Evolutionary conservation across 768 basidiomycete species (phyloP).

Genomic region (Lentinula sp.): DNA sequence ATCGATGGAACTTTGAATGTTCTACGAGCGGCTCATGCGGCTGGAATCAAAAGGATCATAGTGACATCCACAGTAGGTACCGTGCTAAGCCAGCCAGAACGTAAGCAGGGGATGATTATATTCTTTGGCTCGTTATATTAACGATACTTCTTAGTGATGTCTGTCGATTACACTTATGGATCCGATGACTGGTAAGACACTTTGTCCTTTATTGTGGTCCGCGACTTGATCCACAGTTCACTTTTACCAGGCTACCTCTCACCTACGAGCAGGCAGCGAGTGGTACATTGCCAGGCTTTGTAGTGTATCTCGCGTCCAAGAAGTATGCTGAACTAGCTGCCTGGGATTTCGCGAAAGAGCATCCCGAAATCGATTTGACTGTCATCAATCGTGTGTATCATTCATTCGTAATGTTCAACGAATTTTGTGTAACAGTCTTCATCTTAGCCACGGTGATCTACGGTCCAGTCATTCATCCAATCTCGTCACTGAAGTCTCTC

Average conservation of each 20-base stretch:
- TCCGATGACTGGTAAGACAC: neutral
- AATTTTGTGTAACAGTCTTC: neutral
- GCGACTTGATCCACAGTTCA: neutral
- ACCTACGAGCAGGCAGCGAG: slow-evolving; percentile 13
- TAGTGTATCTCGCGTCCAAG: slow-evolving; percentile 20
- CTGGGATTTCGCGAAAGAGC: slow-evolving; percentile 19
- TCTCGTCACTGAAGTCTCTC: neutral
- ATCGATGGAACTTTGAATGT: slow-evolving; percentile 16
- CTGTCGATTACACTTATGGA: neutral
- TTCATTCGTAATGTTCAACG: neutral
- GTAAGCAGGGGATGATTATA: neutral
- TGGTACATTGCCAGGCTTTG: slow-evolving; percentile 1
- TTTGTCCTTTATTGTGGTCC: neutral
- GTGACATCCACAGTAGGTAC: slow-evolving; percentile 15
- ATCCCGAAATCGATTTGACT: slow-evolving; percentile 10
- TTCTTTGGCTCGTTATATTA: neutral
- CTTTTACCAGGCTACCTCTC: slow-evolving; percentile 9
- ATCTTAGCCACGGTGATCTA: slow-evolving; percentile 3
- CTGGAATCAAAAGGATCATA: slow-evolving; percentile 14
- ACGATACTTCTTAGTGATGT: neutral
- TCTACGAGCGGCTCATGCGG: slow-evolving; percentile 15
- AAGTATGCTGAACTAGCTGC: slow-evolving; percentile 18
- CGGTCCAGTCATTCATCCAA: slow-evolving; percentile 2
- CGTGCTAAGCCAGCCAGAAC: slow-evolving; percentile 1
- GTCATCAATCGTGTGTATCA: slow-evolving; percentile 10